Base-by-base conservation (phyloP, 1,284 basidiomycete species). In the Hypsizygus ulmarius region DNA sequence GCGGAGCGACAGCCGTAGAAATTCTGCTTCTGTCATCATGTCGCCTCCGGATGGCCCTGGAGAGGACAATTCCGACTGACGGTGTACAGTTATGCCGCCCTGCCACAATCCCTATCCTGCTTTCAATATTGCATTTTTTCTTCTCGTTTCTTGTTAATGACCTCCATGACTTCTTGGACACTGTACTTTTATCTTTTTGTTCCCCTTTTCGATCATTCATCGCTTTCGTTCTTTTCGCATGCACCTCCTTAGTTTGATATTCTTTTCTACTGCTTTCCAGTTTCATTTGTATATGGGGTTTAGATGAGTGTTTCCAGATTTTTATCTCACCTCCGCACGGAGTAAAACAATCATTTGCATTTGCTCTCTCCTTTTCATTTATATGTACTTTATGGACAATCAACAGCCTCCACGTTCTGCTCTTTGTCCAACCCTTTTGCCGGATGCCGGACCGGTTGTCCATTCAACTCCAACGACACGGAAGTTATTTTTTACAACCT, bases 21-120 rank as follows among this genome's bases (percentile, higher is more conserved):
- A 66, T 44, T 70, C 69, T n/a, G 52, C 68, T 44, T 70, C 69
- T n/a, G 52, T 68, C 18, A 56, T 59, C 29, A 66, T 68, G 64
- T 55, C 62, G 7, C 59, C 61, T n/a, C 63, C 65, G 15, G 67
- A 66, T 33, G 52, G 58, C 16, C 51, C 56, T 46, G 56, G 55
- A 25, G 59, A 63, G 19, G 58, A 55, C 18, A 49, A 50, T 14
- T 61, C 48, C 19, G 42, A 30, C 35, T 52, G 35, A 41, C 18
- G 32, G 32, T n/a, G 43, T 36, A 28, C 19, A 16, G 9, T 28
- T 36, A 34, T 37, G 16, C 11, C 14, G 11, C 4, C 27, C 34
- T 3, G 32, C 33, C 5, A 19, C 12, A 18, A 18, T 14, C 21
- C 38, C 25, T 12, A 3, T 19, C 9, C 41, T 30, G 46, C 39